These are phyloP conservation scores for Polytrichum commune DNA, from an alignment of 225 moss, liverwort and hornwort genomes.

Conservation along the genomic window DNA sequence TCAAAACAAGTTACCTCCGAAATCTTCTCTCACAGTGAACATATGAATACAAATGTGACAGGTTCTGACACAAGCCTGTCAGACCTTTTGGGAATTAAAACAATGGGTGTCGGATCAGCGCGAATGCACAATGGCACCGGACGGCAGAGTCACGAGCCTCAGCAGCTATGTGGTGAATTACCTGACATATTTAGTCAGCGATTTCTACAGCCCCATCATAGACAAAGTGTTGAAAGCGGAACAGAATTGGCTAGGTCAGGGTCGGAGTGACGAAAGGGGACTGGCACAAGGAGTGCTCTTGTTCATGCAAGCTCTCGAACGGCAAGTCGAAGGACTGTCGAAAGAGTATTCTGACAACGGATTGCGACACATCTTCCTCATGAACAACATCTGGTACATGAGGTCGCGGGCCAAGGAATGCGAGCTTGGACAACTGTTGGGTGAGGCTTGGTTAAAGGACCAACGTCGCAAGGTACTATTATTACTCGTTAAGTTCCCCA, in stretches of 20 bases:
- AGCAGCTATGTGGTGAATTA: slow-evolving; percentile 95
- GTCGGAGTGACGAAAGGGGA: slow-evolving; percentile 44
- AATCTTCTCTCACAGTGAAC: no score
- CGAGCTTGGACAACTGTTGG: slow-evolving; percentile 64
- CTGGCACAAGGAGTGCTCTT: slow-evolving; percentile 57
- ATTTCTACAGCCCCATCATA: slow-evolving; percentile 74
- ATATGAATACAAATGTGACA: slow-evolving; percentile 10
- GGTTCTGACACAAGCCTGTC: slow-evolving; percentile 65
- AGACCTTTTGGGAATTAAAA: slow-evolving; percentile 69
- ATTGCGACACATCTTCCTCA: slow-evolving; percentile 67
- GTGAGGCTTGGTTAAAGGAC: slow-evolving; percentile 74
- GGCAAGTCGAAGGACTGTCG: slow-evolving; percentile 54
- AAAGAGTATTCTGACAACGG: slow-evolving; percentile 61
- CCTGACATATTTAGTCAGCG: slow-evolving; percentile 74
- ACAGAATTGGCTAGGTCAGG: slow-evolving; percentile 59
- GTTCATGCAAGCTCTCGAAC: slow-evolving; percentile 77
- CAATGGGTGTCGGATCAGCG: slow-evolving; percentile 66
- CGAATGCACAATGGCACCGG: slow-evolving; percentile 45
- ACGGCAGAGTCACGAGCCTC: slow-evolving; percentile 70
- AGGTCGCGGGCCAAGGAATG: slow-evolving; percentile 65
- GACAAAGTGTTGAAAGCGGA: slow-evolving; percentile 80
- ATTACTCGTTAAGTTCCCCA: background rate
- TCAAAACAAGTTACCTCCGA: no score
- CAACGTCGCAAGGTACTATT: slow-evolving; percentile 49
- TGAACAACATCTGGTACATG: slow-evolving; percentile 95